phyloP scores from a whole-genome alignment of 1,139 yeast species.

The Lodderomyces jiufengensis region DNA sequence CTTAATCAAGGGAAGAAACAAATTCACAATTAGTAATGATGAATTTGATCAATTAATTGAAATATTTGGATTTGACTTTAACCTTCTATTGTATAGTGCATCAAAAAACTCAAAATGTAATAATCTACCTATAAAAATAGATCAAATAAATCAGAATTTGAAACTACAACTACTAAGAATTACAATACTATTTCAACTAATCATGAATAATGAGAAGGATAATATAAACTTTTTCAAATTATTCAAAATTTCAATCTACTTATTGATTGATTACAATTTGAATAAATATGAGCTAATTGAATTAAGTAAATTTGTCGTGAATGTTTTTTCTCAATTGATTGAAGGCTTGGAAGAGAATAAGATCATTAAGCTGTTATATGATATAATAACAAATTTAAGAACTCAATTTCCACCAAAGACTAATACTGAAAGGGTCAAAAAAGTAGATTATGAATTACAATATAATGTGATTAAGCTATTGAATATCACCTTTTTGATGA shows the following conservation, averaged over 20 bases:
- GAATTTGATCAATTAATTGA: conserved; percentile 1
- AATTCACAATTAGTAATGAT: background rate
- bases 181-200: conserved; percentile 6
- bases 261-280: conserved; percentile 18
- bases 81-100: too few relatives aligned
- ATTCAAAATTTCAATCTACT: conserved; percentile 12
- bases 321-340: too few relatives aligned
- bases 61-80: conserved; percentile 1
- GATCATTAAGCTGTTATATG: background rate
- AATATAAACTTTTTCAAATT: background rate
- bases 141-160: conserved; percentile 10
- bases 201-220: background rate
- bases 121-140: conserved; percentile 12
- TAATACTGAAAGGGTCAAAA: conserved; percentile 1
- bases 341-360: conserved; percentile 3
- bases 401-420: background rate
- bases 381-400: background rate
- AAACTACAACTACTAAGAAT: conserved; percentile 12
- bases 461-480: conserved; percentile 11
- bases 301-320: conserved; percentile 12
- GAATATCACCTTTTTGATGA: conserved; percentile 7
- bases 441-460: conserved; percentile 12
- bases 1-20: background rate
- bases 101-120: too few relatives aligned
- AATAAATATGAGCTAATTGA: conserved; percentile 11